These are phyloP conservation scores for Volvox africanus DNA, from an alignment of 139 green algal species.

Conservation along the genomic window DNA sequence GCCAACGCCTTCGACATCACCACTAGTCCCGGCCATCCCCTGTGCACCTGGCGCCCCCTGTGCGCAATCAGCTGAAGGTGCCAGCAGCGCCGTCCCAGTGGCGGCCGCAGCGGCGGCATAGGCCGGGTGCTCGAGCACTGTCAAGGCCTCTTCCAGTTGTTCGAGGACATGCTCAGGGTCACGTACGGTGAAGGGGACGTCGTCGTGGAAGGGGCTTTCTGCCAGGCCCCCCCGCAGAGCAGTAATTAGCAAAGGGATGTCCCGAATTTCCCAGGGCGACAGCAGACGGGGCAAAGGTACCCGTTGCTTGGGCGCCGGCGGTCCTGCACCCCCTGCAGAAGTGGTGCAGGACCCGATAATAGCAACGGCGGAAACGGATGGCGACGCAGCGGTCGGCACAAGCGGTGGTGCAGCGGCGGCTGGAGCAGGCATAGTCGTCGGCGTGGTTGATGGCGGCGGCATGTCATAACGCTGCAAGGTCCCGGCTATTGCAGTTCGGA, in stretches of 20 bases:
- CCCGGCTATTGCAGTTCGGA: conserved; percentile 15
- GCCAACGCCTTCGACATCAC: background rate
- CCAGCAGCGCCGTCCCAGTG: background rate
- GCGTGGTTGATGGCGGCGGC: conserved; percentile 5
- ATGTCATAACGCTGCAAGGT: background rate
- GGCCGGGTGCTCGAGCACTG: conserved; percentile 22
- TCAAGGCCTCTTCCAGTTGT: conserved; percentile 34
- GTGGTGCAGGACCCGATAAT: too few relatives aligned
- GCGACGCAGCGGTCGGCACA: background rate
- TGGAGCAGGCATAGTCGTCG: background rate
- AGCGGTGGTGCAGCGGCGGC: background rate
- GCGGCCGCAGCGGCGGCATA: background rate
- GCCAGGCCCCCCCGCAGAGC: conserved; percentile 19
- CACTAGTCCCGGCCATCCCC: background rate
- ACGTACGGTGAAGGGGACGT: conserved; percentile 29
- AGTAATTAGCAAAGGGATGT: conserved; percentile 14
- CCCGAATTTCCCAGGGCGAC: conserved; percentile 20
- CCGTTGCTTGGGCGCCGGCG: background rate
- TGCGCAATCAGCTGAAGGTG: background rate
- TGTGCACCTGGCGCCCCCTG: background rate
- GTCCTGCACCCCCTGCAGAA: background rate
- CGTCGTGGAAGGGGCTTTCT: conserved; percentile 17
- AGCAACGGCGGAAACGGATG: background rate
- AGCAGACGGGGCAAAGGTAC: background rate
- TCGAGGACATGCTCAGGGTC: conserved; percentile 37